A percentile compares a stretch with the other conserved stretches of the same genome.
phyloP scores from a whole-genome alignment of 2,329 filamentous ascomycete species.

The Cytospora schulzeri region DNA sequence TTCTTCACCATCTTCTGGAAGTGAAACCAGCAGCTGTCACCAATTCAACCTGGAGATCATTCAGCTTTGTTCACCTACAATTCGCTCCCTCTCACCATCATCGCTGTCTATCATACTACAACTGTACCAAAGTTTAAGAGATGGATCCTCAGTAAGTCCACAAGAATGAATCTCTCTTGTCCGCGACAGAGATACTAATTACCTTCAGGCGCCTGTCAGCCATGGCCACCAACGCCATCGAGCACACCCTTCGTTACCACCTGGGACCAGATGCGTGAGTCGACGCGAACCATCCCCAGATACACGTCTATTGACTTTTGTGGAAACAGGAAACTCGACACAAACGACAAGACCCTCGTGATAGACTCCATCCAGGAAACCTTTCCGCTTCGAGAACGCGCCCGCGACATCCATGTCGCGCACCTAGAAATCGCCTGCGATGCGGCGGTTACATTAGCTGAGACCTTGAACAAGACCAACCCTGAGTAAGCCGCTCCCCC shows the following conservation, averaged over 20 bases:
- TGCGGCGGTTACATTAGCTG: constrained; percentile 2
- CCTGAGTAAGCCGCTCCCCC: neutral
- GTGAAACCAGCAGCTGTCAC: neutral
- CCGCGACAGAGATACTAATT: neutral
- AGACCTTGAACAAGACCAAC: neutral
- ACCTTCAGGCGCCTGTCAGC: neutral
- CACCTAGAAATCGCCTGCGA: constrained; percentile 20
- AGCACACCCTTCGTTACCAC: neutral
- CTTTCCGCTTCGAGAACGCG: constrained; percentile 1
- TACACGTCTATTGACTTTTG: neutral
- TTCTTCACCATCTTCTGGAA: neutral
- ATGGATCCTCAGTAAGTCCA: constrained; percentile 8
- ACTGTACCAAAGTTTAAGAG: neutral
- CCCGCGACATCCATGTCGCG: constrained; percentile 8
- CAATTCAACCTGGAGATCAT: neutral
- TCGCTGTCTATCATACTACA: neutral
- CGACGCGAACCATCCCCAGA: neutral
- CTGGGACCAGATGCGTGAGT: neutral
- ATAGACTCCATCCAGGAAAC: neutral
- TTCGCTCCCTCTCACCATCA: neutral
- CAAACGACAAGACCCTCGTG: neutral
- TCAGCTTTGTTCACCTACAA: neutral
- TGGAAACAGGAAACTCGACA: neutral
- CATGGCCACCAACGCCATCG: neutral
- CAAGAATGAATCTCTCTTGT: fast-evolving